Base-by-base conservation (phyloP, 495 filamentous ascomycete species). In the Stereocaulon alpinum region DNA sequence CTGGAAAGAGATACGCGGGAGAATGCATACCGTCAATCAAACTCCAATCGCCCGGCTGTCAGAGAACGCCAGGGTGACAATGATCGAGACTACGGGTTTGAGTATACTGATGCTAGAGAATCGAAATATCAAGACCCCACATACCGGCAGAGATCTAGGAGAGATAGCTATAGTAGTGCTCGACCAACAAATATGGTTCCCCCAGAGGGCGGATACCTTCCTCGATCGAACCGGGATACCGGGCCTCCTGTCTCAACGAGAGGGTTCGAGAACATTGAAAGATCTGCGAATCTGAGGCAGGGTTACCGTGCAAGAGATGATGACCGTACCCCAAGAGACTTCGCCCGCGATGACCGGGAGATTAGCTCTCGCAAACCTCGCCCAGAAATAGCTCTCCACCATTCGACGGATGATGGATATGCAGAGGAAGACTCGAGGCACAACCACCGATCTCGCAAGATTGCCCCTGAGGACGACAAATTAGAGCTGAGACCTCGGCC, bases 61-160 rank as follows among this genome's bases (percentile, higher is more conserved):
- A 65, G 60, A 37, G 52, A 53, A 54, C 60, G 69, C 51, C 67
- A 70, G 47, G 75, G 80, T 40, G 71, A 78, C 14, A 81, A 85
- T 52, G 84, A 84, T 66, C 80, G 83, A 54, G 83, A 85, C 42
- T 76, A 83, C 43, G 82, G 82, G 2, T 89, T 84, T 65, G 85
- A 86, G 50, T 89, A 89, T 62, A 89, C 86, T 5, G 85, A 81
- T 29, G 81, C 84, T 10, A 76, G 81, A 62, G 86, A 89, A 60
- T 73, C 87, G 52, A 85, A 82, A 40, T 77, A 86, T 43, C 82
- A 82, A 48, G 86, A 89, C 60, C 56, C 82, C 71, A 68, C 74
- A 70, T 69, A 72, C 58, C 69, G 76, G 58, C 69, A 70, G 53
- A 72, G 74, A 52, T 73, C 70, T 42, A 76, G 78, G 37, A 66